These are phyloP conservation scores for Wickerhamomyces ciferrii DNA, from an alignment of 805 yeast species.

Conservation along the genomic window DNA sequence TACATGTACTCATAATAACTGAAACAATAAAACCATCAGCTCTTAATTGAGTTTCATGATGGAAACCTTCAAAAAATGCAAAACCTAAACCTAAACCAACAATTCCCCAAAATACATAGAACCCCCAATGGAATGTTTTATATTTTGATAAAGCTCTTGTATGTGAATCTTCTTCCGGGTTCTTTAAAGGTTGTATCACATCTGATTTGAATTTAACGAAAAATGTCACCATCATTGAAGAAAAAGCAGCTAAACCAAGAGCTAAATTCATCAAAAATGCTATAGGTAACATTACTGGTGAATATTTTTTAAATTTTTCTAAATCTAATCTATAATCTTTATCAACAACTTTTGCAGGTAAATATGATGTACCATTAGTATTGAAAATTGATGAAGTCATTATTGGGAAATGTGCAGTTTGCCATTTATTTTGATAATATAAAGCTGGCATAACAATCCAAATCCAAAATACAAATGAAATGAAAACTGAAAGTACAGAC, in stretches of 20 bases:
- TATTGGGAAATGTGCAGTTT: constrained; percentile 54
- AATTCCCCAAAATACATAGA: neutral
- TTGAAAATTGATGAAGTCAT: constrained; percentile 44
- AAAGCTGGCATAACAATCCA: constrained; percentile 38
- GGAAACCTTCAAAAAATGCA: neutral
- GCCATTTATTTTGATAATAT: constrained; percentile 55
- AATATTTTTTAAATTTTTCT: constrained; percentile 47
- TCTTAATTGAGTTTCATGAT: neutral
- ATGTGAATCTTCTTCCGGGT: neutral
- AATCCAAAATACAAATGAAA: neutral
- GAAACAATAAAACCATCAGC: neutral
- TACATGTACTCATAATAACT: neutral
- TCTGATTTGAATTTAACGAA: neutral
- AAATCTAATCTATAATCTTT: constrained; percentile 36
- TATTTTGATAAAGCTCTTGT: neutral
- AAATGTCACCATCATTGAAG: neutral
- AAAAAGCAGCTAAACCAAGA: neutral
- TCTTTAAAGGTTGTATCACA: neutral
- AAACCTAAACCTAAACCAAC: neutral
- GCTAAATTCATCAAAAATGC: neutral
- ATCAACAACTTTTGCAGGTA: constrained; percentile 43
- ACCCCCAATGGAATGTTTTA: neutral
- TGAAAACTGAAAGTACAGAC: neutral
- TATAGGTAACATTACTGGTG: constrained; percentile 53
- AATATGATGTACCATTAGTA: constrained; percentile 42